Conservation (phyloP, 305 asterid species). For the Rubia occidens region DNA sequence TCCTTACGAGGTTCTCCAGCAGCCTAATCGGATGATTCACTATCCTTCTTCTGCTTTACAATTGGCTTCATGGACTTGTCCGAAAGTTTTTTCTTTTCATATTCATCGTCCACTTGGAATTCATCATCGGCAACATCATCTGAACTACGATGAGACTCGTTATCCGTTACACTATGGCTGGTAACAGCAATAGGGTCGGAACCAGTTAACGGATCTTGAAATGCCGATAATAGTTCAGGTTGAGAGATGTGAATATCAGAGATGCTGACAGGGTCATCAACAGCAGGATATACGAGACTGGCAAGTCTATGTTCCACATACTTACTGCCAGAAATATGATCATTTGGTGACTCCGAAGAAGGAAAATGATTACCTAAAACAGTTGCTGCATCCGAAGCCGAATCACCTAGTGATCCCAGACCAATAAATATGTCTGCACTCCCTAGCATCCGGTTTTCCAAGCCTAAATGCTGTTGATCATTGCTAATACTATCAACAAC, state of each 20-base stretch:
- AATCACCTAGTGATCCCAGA: constrained; percentile 37
- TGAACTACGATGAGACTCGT: constrained; percentile 29
- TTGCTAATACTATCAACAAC: constrained; percentile 17
- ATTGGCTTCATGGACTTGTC: constrained; percentile 39
- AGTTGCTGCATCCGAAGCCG: constrained; percentile 25
- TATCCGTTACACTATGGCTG: constrained; percentile 19
- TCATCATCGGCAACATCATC: constrained; percentile 31
- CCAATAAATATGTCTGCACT: constrained; percentile 39
- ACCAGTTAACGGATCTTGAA: constrained; percentile 30
- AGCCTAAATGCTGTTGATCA: constrained; percentile 27
- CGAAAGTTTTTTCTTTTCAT: constrained; percentile 28
- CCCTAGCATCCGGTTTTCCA: constrained; percentile 32
- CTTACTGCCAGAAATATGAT: constrained; percentile 18
- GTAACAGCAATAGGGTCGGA: constrained; percentile 31
- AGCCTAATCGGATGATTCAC: constrained; percentile 42
- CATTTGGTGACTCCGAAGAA: constrained; percentile 27
- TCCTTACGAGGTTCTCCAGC: constrained; percentile 45
- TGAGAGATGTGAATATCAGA: constrained; percentile 20
- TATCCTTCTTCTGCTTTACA: constrained; percentile 47
- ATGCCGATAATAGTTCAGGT: constrained; percentile 25
- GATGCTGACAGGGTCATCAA: constrained; percentile 19
- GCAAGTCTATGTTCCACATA: constrained; percentile 22
- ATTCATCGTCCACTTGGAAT: constrained; percentile 36
- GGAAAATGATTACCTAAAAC: constrained; percentile 32
- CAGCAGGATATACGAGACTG: constrained; percentile 25